A percentile compares a stretch with the other conserved stretches of the same genome.
phyloP scores from a whole-genome alignment of 306 rosid genomes.

The peach (Prunus persica) region Prunus_persica_NCBIv2 NC_034011.1:9320001-9320500 shows the following conservation, averaged over 20 bases:
- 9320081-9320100: not conserved
- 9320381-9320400: not conserved
- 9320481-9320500: not conserved
- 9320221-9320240: not conserved
- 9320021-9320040: constrained; percentile 5
- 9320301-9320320: constrained; percentile 4
- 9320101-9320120: constrained; percentile 2
- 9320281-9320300: not conserved
- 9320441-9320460: not conserved
- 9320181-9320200: constrained; percentile 14
- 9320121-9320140: not conserved
- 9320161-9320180: not conserved
- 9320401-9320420: not conserved
- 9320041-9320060: constrained; percentile 12
- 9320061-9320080: not conserved
- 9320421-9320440: not conserved
- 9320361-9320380: not conserved
- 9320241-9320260: constrained; percentile 16
- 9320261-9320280: constrained; percentile 2
- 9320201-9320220: not conserved
- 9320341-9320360: not conserved
- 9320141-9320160: no score
- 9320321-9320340: not conserved
- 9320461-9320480: constrained; percentile 3
- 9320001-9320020: constrained; percentile 12